Evolutionary conservation across 2,329 filamentous ascomycete genomes (phyloP), one percentile per base, ranked within the genome.

Genomic region (Dothistroma septosporum): DNA sequence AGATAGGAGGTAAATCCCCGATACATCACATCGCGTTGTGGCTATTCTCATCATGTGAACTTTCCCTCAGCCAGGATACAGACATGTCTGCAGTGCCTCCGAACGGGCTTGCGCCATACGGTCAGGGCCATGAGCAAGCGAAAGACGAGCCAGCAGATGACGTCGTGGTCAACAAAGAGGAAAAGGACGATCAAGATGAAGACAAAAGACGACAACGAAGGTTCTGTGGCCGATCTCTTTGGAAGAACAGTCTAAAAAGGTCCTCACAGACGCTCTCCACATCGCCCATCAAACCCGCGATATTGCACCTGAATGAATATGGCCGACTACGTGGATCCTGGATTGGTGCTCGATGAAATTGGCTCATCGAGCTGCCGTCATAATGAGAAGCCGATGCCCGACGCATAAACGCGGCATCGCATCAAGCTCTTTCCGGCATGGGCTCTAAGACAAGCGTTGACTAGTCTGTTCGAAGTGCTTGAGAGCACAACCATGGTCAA

Each of bases 391-490:
- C 52, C 19, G 61, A 62, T 28, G 61, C 59, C 11, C 35, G 37
- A n/a, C 49, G 50, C n/a, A 63, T 69, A 14, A 64, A 66, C 35
- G 55, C 59, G 9, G 62, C 53, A 24, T 66, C 63, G 44, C 63
- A 67, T 57, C 60, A 66, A 59, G 67, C 73, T 19, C 72, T 71
- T 2, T 75, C 72, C 49, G 72, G 71, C 7, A 72, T 66, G 55
- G 68, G 68, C 5, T 59, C 59, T n/a, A 64, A 72, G 55, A 74
- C 73, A 1, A 49, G 75, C 28, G 59, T 74, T 4, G 70, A 74
- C 54, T 63, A 66, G 2, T n/a, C 9, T 9, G 16, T 44, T n/a
- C 41, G 41, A 2, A 44, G 9, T n/a, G 8, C 41, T 7, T 19
- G 12, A 16, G 41, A n/a, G 41, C 16, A 19, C 8, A 44, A 44